Percentiles rank a stretch among this genome's conserved stretches.
Conservation (phyloP, 805 yeast genomes). For the Metschnikowia proteae region DNA sequence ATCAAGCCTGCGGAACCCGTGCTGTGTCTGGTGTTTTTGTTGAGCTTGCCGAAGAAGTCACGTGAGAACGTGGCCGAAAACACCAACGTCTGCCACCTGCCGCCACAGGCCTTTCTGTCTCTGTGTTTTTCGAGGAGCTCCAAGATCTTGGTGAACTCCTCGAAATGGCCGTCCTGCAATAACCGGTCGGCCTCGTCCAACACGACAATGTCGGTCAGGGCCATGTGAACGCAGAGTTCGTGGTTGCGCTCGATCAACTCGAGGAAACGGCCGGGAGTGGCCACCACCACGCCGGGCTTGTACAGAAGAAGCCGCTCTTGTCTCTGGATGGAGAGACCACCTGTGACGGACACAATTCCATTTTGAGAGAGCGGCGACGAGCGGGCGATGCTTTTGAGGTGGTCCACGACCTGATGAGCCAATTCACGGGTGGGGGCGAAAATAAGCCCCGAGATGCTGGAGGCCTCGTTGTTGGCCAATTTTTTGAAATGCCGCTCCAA, state of each 20-base stretch:
- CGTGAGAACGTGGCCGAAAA: constrained; percentile 91
- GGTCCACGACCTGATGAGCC: constrained; percentile 89
- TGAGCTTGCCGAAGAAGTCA: constrained; percentile 75
- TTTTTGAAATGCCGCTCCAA: constrained; percentile 54
- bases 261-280: constrained; percentile 91
- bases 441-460: constrained; percentile 35
- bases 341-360: constrained; percentile 77
- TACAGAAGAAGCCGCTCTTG: constrained; percentile 76
- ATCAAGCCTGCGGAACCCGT: constrained; percentile 23
- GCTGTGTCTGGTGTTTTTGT: constrained; percentile 28
- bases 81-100: constrained; percentile 81
- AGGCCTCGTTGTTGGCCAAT: no score
- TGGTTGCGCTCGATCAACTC: constrained; percentile 70
- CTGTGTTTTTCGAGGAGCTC: constrained; percentile 56
- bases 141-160: constrained; percentile 79
- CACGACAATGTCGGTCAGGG: constrained; percentile 52
- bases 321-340: constrained; percentile 91
- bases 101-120: constrained; percentile 33
- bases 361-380: constrained; percentile 49
- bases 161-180: constrained; percentile 93
- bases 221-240: constrained; percentile 38
- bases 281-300: constrained; percentile 79
- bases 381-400: constrained; percentile 55
- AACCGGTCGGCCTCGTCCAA: constrained; percentile 96
- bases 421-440: constrained; percentile 96